These are phyloP conservation scores for Pleurotus eryngii DNA, from an alignment of 768 basidiomycete genomes.

Conservation along the genomic window DNA sequence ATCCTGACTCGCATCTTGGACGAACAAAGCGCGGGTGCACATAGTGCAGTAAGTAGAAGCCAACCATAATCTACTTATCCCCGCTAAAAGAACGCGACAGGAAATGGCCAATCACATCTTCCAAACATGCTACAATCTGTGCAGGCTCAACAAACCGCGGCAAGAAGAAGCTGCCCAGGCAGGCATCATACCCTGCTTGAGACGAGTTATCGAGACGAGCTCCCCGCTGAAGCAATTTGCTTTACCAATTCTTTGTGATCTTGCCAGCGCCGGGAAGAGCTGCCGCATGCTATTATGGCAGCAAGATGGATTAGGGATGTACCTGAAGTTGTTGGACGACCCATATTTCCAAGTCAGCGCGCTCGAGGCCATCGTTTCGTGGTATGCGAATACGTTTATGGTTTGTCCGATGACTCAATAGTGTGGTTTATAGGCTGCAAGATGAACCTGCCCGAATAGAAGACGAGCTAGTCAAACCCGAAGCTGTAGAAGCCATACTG, in stretches of 20 bases:
- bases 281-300: constrained; percentile 91
- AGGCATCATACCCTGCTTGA: constrained; percentile 89
- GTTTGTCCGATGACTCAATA: background rate
- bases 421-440: constrained; percentile 63
- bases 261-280: constrained; percentile 92
- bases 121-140: constrained; percentile 96
- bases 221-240: constrained; percentile 98
- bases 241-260: constrained; percentile 92
- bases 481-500: constrained; percentile 64
- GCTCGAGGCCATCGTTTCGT: constrained; percentile 85
- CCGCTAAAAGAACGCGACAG: constrained; percentile 34
- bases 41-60: constrained; percentile 64
- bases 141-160: constrained; percentile 87
- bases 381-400: constrained; percentile 44
- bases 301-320: constrained; percentile 83
- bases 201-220: constrained; percentile 81
- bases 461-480: constrained; percentile 72
- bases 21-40: constrained; percentile 72
- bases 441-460: constrained; percentile 95
- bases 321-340: constrained; percentile 73
- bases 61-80: background rate
- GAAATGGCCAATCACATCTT: constrained; percentile 98
- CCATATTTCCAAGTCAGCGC: constrained; percentile 93
- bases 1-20: constrained; percentile 84
- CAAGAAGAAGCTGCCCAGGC: constrained; percentile 98